Percentiles rank a stretch among this genome's conserved stretches.
Conservation (phyloP, 129 eudicot species). For the Logfia minima region DNA sequence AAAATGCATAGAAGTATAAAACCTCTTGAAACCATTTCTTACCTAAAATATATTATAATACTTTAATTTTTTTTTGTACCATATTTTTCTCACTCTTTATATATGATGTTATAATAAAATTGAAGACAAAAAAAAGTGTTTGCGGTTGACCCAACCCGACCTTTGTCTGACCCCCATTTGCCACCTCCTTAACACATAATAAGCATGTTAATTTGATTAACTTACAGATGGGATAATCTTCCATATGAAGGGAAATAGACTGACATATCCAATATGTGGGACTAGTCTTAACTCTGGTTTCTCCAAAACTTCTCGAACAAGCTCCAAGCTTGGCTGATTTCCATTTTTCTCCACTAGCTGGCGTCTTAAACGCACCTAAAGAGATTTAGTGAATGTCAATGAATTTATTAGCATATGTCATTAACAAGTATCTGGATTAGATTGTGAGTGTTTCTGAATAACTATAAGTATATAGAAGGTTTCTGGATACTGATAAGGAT, state of each 20-base stretch:
- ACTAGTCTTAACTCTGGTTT: conserved; percentile 64
- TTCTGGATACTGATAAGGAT: not conserved
- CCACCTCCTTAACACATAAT: not conserved
- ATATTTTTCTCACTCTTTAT: not conserved
- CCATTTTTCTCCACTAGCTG: conserved; percentile 50
- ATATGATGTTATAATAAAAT: not conserved
- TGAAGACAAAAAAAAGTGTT: not conserved
- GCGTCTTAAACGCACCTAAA: conserved; percentile 79
- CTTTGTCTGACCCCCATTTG: not conserved
- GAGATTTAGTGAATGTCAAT: not conserved
- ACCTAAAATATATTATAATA: too few species aligned
- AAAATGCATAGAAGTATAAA: too few species aligned
- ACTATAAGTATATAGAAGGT: not conserved
- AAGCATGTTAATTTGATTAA: conserved; percentile 25
- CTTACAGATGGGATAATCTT: conserved; percentile 92
- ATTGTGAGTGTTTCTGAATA: not conserved
- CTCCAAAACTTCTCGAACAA: conserved; percentile 77
- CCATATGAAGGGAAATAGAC: conserved; percentile 91
- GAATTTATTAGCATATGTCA: not conserved
- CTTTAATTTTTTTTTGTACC: too few species aligned
- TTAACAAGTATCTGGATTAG: not conserved
- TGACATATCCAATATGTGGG: conserved; percentile 96
- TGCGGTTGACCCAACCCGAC: not conserved
- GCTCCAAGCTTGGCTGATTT: conserved; percentile 58
- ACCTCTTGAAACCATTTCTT: too few species aligned